These are phyloP conservation scores for Alternaria sp. DNA, from an alignment of 2,329 filamentous ascomycete species.

Conservation along the genomic window DNA sequence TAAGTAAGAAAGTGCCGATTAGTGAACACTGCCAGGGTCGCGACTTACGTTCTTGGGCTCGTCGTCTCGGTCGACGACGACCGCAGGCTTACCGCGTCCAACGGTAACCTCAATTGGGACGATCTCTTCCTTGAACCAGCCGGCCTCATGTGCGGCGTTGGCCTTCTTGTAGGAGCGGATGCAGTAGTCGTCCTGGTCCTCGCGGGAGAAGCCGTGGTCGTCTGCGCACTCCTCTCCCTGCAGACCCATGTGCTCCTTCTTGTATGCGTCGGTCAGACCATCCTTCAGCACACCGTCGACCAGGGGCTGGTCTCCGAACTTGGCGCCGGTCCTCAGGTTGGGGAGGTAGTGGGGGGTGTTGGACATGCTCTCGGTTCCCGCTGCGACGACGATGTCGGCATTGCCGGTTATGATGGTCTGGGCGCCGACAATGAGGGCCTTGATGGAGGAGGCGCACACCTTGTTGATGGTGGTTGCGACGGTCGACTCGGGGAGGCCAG, in stretches of 20 bases:
- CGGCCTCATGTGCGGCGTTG: conserved; percentile 80
- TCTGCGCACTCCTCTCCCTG: conserved; percentile 88
- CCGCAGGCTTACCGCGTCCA: conserved; percentile 85
- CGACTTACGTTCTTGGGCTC: conserved; percentile 84
- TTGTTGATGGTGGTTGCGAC: conserved; percentile 97
- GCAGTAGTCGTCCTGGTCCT: conserved; percentile 93
- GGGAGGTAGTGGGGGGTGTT: conserved; percentile 96
- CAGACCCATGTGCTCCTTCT: conserved; percentile 96
- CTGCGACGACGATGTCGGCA: conserved; percentile 89
- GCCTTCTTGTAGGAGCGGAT: conserved; percentile 95
- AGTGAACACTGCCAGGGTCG: conserved; percentile 7
- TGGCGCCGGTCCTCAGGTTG: conserved; percentile 82
- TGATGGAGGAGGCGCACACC: conserved; percentile 94
- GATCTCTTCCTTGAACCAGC: conserved; percentile 85
- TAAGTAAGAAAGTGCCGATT: conserved; percentile 22
- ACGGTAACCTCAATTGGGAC: conserved; percentile 86
- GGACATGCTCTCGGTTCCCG: conserved; percentile 98
- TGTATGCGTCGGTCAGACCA: conserved; percentile 92
- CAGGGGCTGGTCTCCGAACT: conserved; percentile 90
- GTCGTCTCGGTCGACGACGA: conserved; percentile 84
- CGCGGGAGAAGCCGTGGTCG: conserved; percentile 81
- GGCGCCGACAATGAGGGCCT: conserved; percentile 91
- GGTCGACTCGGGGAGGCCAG: conserved; percentile 79
- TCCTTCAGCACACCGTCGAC: conserved; percentile 94
- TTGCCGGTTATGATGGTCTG: conserved; percentile 98